phyloP scores from a whole-genome alignment of 352 stramenopile genomes.

The Blastocystis sp. region DNA sequence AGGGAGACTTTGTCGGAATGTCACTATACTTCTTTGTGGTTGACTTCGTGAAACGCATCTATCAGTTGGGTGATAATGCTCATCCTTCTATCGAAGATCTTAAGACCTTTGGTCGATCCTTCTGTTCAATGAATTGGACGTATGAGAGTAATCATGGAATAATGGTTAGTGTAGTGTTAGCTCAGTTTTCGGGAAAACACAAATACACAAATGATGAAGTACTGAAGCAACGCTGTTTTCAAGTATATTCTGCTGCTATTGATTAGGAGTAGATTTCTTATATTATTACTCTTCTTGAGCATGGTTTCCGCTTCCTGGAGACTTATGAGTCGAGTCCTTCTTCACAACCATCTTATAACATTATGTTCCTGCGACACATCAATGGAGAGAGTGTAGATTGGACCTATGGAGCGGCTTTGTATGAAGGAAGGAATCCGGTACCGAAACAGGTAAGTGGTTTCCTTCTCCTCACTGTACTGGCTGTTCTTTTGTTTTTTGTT shows the following conservation, averaged over 20 bases:
- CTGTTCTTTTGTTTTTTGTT: not conserved
- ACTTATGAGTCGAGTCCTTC: not conserved
- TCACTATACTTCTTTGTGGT: slow-evolving; percentile 63
- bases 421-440: slow-evolving; percentile 7
- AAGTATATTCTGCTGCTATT: not conserved
- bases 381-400: slow-evolving; percentile 60
- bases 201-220: slow-evolving; percentile 38
- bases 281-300: slow-evolving; percentile 37
- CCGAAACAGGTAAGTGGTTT: slow-evolving; percentile 4
- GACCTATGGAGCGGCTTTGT: slow-evolving; percentile 59
- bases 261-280: slow-evolving; percentile 18
- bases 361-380: slow-evolving; percentile 17
- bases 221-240: slow-evolving; percentile 59
- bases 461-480: not conserved
- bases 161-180: slow-evolving; percentile 19
- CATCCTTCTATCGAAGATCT: slow-evolving; percentile 44
- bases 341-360: not conserved
- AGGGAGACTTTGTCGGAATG: slow-evolving; percentile 56
- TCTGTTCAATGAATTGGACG: slow-evolving; percentile 42
- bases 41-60: slow-evolving; percentile 43
- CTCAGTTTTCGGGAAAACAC: slow-evolving; percentile 5
- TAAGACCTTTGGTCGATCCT: slow-evolving; percentile 23
- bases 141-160: not conserved
- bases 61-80: not conserved
- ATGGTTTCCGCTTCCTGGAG: slow-evolving; percentile 22